phyloP scores from a whole-genome alignment of 2,329 filamentous ascomycete genomes.

The Tolypocladium ophioglossoides region DNA sequence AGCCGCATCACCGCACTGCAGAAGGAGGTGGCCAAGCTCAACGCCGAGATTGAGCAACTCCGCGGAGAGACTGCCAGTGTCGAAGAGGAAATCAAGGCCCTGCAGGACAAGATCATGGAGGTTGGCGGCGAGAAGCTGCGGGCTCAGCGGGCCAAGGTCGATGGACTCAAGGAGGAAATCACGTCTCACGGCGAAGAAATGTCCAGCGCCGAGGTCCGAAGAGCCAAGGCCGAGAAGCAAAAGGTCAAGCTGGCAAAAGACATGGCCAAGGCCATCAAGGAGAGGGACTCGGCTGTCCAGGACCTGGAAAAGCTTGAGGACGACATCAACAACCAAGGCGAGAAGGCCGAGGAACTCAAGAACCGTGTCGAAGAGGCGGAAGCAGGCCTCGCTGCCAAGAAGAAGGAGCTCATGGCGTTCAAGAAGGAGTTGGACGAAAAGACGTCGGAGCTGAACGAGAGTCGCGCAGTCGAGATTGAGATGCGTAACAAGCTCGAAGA shows the following conservation, averaged over 20 bases:
- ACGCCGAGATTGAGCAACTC: constrained; percentile 70
- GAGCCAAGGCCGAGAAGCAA: constrained; percentile 90
- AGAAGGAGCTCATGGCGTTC: constrained; percentile 64
- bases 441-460: constrained; percentile 76
- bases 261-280: constrained; percentile 64
- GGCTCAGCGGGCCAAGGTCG: constrained; percentile 82
- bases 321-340: constrained; percentile 68
- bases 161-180: constrained; percentile 79
- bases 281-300: constrained; percentile 58
- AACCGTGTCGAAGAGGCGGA: constrained; percentile 72
- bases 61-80: constrained; percentile 78
- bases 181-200: constrained; percentile 69
- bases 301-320: constrained; percentile 72
- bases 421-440: constrained; percentile 85
- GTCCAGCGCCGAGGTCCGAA: constrained; percentile 76
- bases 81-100: constrained; percentile 81
- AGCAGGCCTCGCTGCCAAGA: constrained; percentile 66
- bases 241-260: constrained; percentile 80
- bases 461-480: constrained; percentile 83
- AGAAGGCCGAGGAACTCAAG: constrained; percentile 62
- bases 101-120: constrained; percentile 98
- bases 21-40: constrained; percentile 64
- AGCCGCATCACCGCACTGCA: constrained; percentile 60
- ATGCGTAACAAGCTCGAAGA: constrained; percentile 98
- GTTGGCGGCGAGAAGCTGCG: constrained; percentile 89